Percentiles rank a stretch among this genome's conserved stretches.
Conservation (phyloP, 2,329 filamentous ascomycete genomes). For the Penicillium hordei region DNA sequence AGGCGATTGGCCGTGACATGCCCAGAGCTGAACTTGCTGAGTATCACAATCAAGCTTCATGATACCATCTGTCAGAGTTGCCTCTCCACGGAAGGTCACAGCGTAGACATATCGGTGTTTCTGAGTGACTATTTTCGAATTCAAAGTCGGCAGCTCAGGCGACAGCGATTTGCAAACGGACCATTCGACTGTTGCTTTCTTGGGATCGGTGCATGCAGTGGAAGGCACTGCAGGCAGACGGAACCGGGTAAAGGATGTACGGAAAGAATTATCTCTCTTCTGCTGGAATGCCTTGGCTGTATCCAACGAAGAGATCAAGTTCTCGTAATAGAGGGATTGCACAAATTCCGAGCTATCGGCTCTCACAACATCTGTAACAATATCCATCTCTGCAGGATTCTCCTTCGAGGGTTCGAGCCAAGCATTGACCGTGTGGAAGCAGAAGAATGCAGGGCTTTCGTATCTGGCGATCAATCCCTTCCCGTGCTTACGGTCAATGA, state of each 20-base stretch:
- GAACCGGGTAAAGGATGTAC: slow-evolving; percentile 37
- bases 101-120: slow-evolving; percentile 54
- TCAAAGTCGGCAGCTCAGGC: slow-evolving; percentile 54
- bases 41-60: slow-evolving; percentile 54
- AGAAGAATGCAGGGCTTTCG: slow-evolving; percentile 68
- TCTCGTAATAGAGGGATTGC: slow-evolving; percentile 67
- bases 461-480: slow-evolving; percentile 69
- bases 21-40: slow-evolving; percentile 45
- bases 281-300: slow-evolving; percentile 37
- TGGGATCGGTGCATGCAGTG: slow-evolving; percentile 5
- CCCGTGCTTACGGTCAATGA: slow-evolving; percentile 65
- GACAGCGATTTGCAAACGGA: slow-evolving; percentile 25
- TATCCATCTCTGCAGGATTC: slow-evolving; percentile 42
- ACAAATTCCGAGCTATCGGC: slow-evolving; percentile 67
- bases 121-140: slow-evolving; percentile 45
- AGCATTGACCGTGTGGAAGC: slow-evolving; percentile 77
- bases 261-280: slow-evolving; percentile 36
- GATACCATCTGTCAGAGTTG: slow-evolving; percentile 53
- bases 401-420: slow-evolving; percentile 60
- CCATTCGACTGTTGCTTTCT: slow-evolving; percentile 30
- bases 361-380: slow-evolving; percentile 65
- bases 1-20: slow-evolving; percentile 51
- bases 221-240: slow-evolving; percentile 38
- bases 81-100: slow-evolving; percentile 46
- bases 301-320: slow-evolving; percentile 59